Percentiles rank a stretch among this genome's conserved stretches.
These are phyloP conservation scores for Taphrina communis DNA, from an alignment of 1,139 yeast genomes.

Conservation along the genomic window DNA sequence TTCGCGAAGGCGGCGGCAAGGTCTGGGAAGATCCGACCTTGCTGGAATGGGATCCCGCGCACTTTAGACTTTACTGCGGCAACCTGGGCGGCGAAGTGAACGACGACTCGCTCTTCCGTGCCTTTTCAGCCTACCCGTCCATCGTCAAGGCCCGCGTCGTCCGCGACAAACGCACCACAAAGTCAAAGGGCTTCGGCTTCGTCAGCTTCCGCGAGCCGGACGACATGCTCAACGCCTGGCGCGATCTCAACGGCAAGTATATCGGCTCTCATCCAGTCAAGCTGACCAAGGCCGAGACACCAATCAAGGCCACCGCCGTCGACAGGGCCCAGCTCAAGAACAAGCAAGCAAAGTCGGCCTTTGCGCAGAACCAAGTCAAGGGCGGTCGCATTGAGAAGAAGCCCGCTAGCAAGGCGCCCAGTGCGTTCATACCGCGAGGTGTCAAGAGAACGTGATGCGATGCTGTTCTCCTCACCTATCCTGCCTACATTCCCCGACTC, in stretches of 20 bases:
- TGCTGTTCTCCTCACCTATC: too few species aligned
- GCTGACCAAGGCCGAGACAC: conserved; percentile 61
- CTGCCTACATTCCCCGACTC: too few species aligned
- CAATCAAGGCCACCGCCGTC: conserved; percentile 41
- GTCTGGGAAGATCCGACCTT: conserved; percentile 60
- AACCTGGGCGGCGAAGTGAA: conserved; percentile 72
- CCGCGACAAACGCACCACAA: conserved; percentile 55
- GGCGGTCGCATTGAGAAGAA: conserved; percentile 33
- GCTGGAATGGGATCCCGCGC: conserved; percentile 68
- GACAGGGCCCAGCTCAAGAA: conserved; percentile 35
- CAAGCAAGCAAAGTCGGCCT: conserved; percentile 36
- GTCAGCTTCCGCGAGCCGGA: conserved; percentile 71
- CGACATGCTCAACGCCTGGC: conserved; percentile 72
- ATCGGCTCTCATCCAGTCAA: conserved; percentile 77
- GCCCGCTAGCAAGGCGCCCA: not conserved
- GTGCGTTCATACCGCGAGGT: conserved; percentile 26
- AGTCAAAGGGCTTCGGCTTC: conserved; percentile 82
- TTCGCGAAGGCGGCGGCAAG: conserved; percentile 57
- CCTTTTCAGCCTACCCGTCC: conserved; percentile 61
- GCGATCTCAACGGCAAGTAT: conserved; percentile 73
- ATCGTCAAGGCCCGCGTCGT: conserved; percentile 66
- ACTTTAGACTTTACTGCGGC: conserved; percentile 75
- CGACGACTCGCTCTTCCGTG: conserved; percentile 60
- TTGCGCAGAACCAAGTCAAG: conserved; percentile 29
- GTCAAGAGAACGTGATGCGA: conserved; percentile 13